Evolutionary conservation across 176 grass and related monocot genomes (phyloP), one percentile per base, ranked within the genome.

Genomic region (Zizania latifolia): DNA sequence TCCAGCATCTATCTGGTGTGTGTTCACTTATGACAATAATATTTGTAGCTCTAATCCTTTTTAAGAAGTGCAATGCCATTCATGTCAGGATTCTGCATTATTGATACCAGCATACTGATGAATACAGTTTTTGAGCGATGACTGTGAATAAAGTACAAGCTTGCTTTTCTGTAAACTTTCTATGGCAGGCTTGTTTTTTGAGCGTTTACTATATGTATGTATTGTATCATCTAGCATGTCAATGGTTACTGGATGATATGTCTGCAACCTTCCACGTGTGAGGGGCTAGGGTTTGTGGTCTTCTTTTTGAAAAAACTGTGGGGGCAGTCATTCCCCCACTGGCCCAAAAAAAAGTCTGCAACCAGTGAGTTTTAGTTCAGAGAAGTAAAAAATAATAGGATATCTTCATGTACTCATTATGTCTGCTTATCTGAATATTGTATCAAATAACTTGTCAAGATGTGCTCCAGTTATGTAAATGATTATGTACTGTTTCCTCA

Each of bases 1-100:
- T 98, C 23, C 76, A 35, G n/a, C 86, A 98, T 90, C 68, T 98
- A 23, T 92, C 95, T 63, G 91, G 91, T 96, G 64, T 70, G 86
- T 83, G 34, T 69, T 31, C 10, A 72, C 35, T 66, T 65, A 16
- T 58, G 27, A 30, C 6, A 38, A 30, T 57, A 37, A 39, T 22
- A 0, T 61, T 51, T 53, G 59, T 43, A 17, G 24, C 41, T 73
- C 10, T 61, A 17, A 0, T 56, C 24, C 30, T 53, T 11, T 21
- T 38, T 65, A 78, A 41, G 54, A 54, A 29, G 9, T 46, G 13
- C 16, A 6, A 71, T 46, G 30, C 9, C 8, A 46, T 46, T 40
- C 9, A 13, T 68, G 36, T 64, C 1, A 21, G 26, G 14, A 68
- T 74, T 58, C 10, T 71, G 6, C 57, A 70, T 48, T 62, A 8